These are phyloP conservation scores for Euphorbia pulcherrima DNA, from an alignment of 345 rosid genomes.

Conservation along the genomic window DNA sequence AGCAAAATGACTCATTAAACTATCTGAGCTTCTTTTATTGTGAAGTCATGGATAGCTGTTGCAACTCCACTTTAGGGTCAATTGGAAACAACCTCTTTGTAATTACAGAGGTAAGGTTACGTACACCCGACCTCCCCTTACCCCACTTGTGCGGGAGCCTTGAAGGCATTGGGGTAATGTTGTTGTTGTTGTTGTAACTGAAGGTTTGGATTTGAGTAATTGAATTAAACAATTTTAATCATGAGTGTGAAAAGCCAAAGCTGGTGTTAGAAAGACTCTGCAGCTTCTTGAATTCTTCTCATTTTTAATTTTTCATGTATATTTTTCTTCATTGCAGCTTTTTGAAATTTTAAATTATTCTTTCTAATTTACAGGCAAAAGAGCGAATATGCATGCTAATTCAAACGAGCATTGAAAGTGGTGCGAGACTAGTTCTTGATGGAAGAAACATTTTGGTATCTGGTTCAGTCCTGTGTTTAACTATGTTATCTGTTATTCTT, in stretches of 20 bases:
- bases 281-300: background rate
- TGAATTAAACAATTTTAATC: background rate
- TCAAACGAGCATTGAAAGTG: conserved; percentile 43
- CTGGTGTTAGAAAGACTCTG: conserved; percentile 1
- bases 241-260: background rate
- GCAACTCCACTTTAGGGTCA: no score
- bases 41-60: no score
- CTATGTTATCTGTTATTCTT: background rate
- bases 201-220: background rate
- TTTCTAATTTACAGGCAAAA: conserved; percentile 39
- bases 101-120: no score
- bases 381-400: conserved; percentile 42
- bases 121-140: no score
- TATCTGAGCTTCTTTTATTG: no score
- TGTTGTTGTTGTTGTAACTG: background rate
- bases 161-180: no score
- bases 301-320: background rate
- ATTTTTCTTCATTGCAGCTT: background rate
- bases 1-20: no score
- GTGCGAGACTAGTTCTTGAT: conserved; percentile 58
- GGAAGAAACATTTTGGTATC: conserved; percentile 54
- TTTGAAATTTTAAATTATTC: background rate
- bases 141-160: no score
- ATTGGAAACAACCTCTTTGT: no score
- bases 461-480: conserved; percentile 13